Evolutionary conservation across 2,329 filamentous ascomycete species (phyloP), one percentile per base, ranked within the genome.

Genomic region (Claviceps fusiformis): DNA sequence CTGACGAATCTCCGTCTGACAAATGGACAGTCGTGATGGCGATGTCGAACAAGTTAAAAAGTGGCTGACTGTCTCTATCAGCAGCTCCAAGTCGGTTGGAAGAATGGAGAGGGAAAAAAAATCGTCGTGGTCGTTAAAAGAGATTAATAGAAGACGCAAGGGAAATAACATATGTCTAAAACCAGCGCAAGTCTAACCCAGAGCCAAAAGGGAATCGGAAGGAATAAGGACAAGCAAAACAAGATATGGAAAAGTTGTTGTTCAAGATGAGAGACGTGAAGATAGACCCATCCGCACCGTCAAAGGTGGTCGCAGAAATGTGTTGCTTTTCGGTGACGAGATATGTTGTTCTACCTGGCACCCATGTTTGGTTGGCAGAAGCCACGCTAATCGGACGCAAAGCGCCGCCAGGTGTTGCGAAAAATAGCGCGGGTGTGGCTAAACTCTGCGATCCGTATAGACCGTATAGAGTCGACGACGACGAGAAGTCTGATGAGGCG

Each of bases 131-230:
- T 56, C 53, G 55, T 58, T 2, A 43, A 49, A 53, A 35, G 17
- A 55, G 52, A 58, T 58, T 56, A 60, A 65, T 50, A 55, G 35
- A 49, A 54, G 56, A 57, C 57, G 53, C 55, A 54, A 53, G 53
- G 57, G 58, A 58, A 62, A 61, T 19, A 60, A 61, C 53, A 57
- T 62, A 64, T 39, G 29, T 65, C 71, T 70, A 71, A 71, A 70
- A 68, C 64, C 68, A 64, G 65, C 62, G 66, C 66, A 49, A 55
- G 66, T 71, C 69, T 71, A 71, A 68, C 61, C 65, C 65, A 65
- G 63, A 64, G 63, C 63, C 63, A 62, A 64, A 29, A 53, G 37
- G 27, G 6, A 68, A 62, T 61, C 55, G 60, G 19, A 52, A 59
- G 61, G 67, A 63, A 62, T 33, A 45, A 58, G 54, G 41, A 50